These are phyloP conservation scores for Neurospora tetraspora DNA, from an alignment of 495 filamentous ascomycete genomes.

Conservation along the genomic window DNA sequence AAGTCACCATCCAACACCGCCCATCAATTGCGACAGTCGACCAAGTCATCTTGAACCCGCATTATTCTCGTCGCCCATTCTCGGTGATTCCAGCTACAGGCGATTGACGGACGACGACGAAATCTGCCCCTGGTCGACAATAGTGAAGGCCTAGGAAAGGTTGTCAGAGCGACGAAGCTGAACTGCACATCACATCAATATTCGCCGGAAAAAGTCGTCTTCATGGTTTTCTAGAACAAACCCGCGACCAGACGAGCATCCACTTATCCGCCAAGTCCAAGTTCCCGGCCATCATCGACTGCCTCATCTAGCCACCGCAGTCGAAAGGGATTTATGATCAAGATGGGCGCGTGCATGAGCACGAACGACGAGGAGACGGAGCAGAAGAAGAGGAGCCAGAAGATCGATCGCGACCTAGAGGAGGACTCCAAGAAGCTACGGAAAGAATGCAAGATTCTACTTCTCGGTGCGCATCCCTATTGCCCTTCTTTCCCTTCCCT, in stretches of 20 bases:
- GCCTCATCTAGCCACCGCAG: slow-evolving; percentile 4
- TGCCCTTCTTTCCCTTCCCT: slow-evolving; percentile 5
- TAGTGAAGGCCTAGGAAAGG: background rate
- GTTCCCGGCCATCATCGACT: background rate
- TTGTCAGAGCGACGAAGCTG: background rate
- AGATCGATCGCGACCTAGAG: slow-evolving; percentile 84
- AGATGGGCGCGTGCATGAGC: slow-evolving; percentile 89
- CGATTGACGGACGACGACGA: background rate
- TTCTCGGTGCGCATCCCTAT: slow-evolving; percentile 61
- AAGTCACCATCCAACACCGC: background rate
- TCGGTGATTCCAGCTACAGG: background rate
- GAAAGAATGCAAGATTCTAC: slow-evolving; percentile 95
- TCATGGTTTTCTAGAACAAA: slow-evolving; percentile 18
- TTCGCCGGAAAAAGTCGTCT: slow-evolving; percentile 3
- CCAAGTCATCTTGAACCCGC: background rate
- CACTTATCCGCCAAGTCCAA: background rate
- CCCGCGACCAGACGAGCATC: slow-evolving; percentile 10
- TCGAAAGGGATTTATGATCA: slow-evolving; percentile 25
- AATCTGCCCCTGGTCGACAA: background rate
- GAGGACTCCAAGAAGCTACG: slow-evolving; percentile 85
- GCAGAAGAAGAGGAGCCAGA: slow-evolving; percentile 86
- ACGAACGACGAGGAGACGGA: slow-evolving; percentile 71
- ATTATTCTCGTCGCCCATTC: background rate
- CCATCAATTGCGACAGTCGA: background rate
- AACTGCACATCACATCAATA: background rate